These are phyloP conservation scores for Rubroshorea leprosula DNA, from an alignment of 345 rosid species.

Conservation along the genomic window DNA sequence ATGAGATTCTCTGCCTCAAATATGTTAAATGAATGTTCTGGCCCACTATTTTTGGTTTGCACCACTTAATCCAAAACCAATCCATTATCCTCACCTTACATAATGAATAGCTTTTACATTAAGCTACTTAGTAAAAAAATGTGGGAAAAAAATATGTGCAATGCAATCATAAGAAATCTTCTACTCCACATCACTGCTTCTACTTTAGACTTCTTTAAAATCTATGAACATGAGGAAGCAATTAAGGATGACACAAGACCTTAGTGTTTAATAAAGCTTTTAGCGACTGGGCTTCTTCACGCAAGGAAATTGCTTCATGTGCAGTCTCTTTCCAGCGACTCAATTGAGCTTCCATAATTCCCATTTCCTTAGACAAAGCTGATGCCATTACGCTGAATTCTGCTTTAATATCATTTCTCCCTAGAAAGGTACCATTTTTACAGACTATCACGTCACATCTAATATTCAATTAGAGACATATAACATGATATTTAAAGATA, in stretches of 20 bases:
- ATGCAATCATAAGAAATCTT: not conserved
- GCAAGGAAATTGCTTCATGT: constrained; percentile 64
- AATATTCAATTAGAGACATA: not conserved
- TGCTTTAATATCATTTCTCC: constrained; percentile 73
- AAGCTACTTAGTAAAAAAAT: not conserved
- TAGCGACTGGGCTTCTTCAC: constrained; percentile 55
- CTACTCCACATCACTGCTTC: not conserved
- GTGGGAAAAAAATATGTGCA: not conserved
- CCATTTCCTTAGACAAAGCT: constrained; percentile 87
- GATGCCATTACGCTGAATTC: constrained; percentile 88
- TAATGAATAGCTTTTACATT: not conserved
- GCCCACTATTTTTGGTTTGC: not conserved
- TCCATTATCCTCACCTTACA: not conserved
- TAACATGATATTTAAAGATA: not conserved
- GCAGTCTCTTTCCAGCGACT: constrained; percentile 88
- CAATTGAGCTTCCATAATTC: constrained; percentile 88
- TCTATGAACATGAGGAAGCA: not conserved
- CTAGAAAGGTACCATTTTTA: constrained; percentile 34
- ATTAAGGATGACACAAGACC: constrained; percentile 30
- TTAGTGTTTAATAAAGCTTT: constrained; percentile 55
- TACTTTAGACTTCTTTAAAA: not conserved
- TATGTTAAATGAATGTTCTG: not conserved
- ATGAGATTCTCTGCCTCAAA: not conserved
- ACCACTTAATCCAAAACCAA: constrained; percentile 1
- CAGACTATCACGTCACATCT: constrained; percentile 11